These are phyloP conservation scores for Leishmania guyanensis DNA, from an alignment of 208 protist genomes.

Conservation along the genomic window DNA sequence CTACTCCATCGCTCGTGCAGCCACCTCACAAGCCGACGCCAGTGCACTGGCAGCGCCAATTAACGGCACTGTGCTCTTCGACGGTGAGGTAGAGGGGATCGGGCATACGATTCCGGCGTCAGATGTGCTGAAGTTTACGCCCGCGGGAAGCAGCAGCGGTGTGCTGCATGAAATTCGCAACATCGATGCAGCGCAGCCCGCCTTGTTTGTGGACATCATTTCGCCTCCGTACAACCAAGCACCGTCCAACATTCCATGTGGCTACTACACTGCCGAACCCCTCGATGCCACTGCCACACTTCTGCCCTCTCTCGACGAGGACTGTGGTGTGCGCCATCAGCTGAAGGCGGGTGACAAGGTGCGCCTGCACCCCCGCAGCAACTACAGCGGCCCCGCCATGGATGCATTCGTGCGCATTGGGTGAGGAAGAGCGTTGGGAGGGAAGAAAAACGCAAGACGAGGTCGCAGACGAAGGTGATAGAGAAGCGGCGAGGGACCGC, in stretches of 20 bases:
- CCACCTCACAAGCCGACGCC: not conserved
- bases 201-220: slow-evolving; percentile 77
- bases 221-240: slow-evolving; percentile 60
- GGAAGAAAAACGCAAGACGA: not conserved
- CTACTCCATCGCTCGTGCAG: slow-evolving; percentile 30
- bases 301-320: not conserved
- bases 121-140: slow-evolving; percentile 5
- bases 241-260: slow-evolving; percentile 50
- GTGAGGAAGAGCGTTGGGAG: not conserved
- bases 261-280: slow-evolving; percentile 48
- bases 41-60: not conserved
- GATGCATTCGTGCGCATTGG: slow-evolving; percentile 42
- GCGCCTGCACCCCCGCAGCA: slow-evolving; percentile 33
- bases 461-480: not conserved
- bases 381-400: slow-evolving; percentile 46
- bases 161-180: slow-evolving; percentile 75
- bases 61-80: slow-evolving; percentile 19
- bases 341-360: slow-evolving; percentile 33
- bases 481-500: not conserved
- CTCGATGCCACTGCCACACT: not conserved
- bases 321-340: slow-evolving; percentile 20
- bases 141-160: slow-evolving; percentile 31
- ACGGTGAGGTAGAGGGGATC: slow-evolving; percentile 23
- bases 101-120: not conserved
- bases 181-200: slow-evolving; percentile 37